Conservation (phyloP, 176 grass and related monocot genomes). For the Oropetium thomaeum region DNA sequence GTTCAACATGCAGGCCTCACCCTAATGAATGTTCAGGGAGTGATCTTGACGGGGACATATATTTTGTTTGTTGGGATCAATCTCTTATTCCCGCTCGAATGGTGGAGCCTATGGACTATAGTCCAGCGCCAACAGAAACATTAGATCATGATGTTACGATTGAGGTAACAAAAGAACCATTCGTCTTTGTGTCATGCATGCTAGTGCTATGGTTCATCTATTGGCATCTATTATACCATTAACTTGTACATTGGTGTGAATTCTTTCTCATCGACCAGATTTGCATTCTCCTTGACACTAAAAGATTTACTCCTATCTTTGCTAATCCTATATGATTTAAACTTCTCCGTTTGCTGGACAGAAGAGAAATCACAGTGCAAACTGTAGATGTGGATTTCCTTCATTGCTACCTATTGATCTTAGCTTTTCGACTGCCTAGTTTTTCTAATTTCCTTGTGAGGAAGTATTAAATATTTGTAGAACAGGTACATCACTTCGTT, state of each 20-base stretch:
- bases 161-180: constrained; percentile 44
- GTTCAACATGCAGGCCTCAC: constrained; percentile 63
- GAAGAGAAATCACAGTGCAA: not conserved
- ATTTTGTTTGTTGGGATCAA: constrained; percentile 84
- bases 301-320: not conserved
- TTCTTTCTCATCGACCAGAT: not conserved
- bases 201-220: not conserved
- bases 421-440: not conserved
- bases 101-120: constrained; percentile 72
- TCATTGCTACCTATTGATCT: not conserved
- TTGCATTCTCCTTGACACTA: not conserved
- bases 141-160: constrained; percentile 87
- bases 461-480: not conserved
- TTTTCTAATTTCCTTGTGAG: not conserved
- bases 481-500: not conserved
- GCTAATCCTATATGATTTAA: not conserved
- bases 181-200: constrained; percentile 3
- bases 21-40: constrained; percentile 96
- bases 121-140: constrained; percentile 51
- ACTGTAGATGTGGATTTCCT: not conserved
- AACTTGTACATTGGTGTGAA: not conserved
- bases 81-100: constrained; percentile 56
- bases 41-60: constrained; percentile 95
- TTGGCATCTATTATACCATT: constrained; percentile 1
- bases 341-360: not conserved